Conservation (phyloP, 2,329 filamentous ascomycete species). For the Pseudogymnoascus sp. region DNA sequence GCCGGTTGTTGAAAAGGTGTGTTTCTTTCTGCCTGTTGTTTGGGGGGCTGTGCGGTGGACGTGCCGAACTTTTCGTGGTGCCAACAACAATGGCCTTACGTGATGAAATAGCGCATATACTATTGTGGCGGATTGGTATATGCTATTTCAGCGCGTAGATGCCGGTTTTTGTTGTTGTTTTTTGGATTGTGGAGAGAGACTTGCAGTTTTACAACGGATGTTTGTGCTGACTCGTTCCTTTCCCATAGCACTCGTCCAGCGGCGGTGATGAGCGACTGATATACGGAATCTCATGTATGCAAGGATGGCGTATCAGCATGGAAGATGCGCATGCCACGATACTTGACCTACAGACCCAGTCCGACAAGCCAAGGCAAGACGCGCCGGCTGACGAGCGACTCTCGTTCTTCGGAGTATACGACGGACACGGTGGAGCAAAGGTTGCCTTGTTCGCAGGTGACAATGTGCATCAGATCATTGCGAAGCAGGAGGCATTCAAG, state of each 20-base stretch:
- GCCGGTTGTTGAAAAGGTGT: constrained; percentile 97
- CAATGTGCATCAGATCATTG: constrained; percentile 86
- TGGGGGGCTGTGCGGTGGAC: constrained; percentile 3
- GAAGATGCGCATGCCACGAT: constrained; percentile 90
- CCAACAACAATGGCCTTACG: neutral
- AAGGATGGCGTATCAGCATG: constrained; percentile 99
- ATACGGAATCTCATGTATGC: constrained; percentile 96
- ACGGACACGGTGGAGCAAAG: constrained; percentile 95
- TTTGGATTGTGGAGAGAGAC: neutral
- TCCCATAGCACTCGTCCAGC: constrained; percentile 68
- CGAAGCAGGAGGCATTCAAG: constrained; percentile 91
- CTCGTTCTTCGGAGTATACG: constrained; percentile 96
- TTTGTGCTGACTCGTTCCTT: constrained; percentile 15
- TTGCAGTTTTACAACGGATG: neutral
- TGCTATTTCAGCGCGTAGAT: neutral
- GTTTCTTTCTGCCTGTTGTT: constrained; percentile 27
- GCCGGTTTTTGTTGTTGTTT: neutral
- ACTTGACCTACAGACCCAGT: constrained; percentile 69
- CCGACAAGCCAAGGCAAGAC: constrained; percentile 44
- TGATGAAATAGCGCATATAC: neutral
- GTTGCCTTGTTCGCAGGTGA: constrained; percentile 90
- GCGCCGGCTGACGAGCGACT: constrained; percentile 63
- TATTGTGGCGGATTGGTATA: neutral
- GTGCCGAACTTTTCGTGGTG: constrained; percentile 1
- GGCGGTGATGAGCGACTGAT: constrained; percentile 89